Evolutionary conservation across 2,329 filamentous ascomycete genomes (phyloP).

Genomic region (Lachnellula willkommii): DNA sequence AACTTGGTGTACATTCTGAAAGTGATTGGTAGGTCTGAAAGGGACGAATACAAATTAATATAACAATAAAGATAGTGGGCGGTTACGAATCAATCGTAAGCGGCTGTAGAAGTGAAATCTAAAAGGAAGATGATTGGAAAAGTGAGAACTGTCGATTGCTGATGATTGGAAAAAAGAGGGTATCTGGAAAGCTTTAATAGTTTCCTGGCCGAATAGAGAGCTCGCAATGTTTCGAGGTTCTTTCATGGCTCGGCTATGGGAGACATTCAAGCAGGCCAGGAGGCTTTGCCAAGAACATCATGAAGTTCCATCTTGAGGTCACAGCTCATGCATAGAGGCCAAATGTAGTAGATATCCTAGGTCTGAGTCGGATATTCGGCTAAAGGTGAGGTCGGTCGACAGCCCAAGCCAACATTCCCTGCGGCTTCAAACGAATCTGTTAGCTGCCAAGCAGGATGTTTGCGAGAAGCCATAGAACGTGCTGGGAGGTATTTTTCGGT

Average conservation of each 20-base stretch:
- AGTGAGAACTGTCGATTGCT: conserved; percentile 26
- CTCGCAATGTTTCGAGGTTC: background rate
- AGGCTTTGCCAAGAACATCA: conserved; percentile 12
- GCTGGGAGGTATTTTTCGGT: background rate
- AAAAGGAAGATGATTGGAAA: conserved; percentile 11
- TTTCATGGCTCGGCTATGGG: background rate
- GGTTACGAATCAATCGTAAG: conserved; percentile 30
- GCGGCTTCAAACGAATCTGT: background rate
- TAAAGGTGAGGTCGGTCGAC: background rate
- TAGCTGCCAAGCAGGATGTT: conserved; percentile 1
- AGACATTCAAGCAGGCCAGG: background rate
- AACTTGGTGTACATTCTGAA: conserved; percentile 6
- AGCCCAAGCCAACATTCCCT: background rate
- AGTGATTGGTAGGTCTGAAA: background rate
- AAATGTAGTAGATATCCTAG: background rate
- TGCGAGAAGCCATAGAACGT: background rate
- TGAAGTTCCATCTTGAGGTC: conserved; percentile 7
- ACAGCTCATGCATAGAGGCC: conserved; percentile 3
- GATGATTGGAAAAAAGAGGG: conserved; percentile 22
- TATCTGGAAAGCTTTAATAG: conserved; percentile 25
- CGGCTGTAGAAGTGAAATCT: conserved; percentile 19
- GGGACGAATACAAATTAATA: conserved; percentile 6
- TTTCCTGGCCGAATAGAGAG: background rate
- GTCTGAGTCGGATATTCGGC: background rate
- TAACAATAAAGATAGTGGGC: conserved; percentile 21